Conservation (phyloP, 768 basidiomycete species). For the Panaeolus cyanescens region DNA sequence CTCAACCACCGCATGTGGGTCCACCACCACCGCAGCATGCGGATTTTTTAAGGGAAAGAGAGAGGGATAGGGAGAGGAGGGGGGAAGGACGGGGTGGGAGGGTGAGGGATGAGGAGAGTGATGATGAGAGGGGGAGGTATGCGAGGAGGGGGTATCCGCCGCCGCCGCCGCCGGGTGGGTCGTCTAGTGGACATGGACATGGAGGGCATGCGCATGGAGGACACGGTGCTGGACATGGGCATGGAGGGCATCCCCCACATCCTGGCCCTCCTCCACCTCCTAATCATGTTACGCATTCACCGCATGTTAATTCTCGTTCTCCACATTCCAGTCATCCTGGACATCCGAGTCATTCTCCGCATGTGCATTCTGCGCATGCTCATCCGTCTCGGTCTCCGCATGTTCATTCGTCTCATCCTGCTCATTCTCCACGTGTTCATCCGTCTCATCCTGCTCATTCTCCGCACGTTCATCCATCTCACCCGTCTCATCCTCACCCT, state of each 20-base stretch:
- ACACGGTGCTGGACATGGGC: background rate
- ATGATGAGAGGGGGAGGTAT: too few relatives aligned
- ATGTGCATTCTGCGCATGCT: background rate
- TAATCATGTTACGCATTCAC: too few relatives aligned
- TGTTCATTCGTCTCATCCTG: background rate
- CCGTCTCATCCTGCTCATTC: background rate
- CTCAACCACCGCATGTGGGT: background rate
- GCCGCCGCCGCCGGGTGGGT: background rate
- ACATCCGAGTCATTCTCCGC: too few relatives aligned
- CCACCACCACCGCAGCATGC: background rate
- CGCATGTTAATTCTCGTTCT: background rate
- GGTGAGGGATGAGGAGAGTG: too few relatives aligned
- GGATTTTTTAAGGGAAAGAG: too few relatives aligned
- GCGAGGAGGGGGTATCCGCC: too few relatives aligned
- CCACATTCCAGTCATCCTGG: background rate
- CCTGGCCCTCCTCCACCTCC: too few relatives aligned
- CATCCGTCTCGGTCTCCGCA: background rate
- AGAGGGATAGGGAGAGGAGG: too few relatives aligned
- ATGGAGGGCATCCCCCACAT: too few relatives aligned
- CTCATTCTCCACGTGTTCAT: background rate
- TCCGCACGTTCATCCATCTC: constrained; percentile 1
- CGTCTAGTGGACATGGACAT: background rate
- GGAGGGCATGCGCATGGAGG: background rate
- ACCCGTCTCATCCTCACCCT: background rate
- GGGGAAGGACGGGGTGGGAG: too few relatives aligned